phyloP scores from a whole-genome alignment of 139 green algal genomes.

The Chlamydomonas schloesseri region DNA sequence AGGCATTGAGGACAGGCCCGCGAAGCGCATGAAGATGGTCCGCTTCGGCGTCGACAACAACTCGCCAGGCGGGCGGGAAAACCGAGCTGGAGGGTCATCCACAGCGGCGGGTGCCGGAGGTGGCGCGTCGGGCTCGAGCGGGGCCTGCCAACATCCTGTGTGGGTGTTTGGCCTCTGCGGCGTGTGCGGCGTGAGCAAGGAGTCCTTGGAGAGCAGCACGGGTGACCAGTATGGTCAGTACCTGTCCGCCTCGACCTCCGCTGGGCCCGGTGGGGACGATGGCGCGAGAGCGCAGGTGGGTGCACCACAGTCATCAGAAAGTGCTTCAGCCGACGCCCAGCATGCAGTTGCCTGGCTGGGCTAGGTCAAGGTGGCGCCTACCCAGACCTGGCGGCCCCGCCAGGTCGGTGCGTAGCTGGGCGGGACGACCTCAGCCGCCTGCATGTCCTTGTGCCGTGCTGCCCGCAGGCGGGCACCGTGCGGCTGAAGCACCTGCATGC shows the following conservation, averaged over 20 bases:
- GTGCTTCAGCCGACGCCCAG: no score
- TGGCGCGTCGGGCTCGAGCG: neutral
- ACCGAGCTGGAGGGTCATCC: no score
- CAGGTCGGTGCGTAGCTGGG: no score
- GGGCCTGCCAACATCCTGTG: constrained; percentile 10
- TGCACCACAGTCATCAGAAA: no score
- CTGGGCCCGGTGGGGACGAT: no score
- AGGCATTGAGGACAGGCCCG: neutral
- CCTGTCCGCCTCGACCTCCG: neutral
- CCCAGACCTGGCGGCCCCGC: no score
- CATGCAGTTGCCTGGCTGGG: no score
- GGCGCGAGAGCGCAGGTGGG: no score
- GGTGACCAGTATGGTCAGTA: neutral
- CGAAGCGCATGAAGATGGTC: constrained; percentile 8
- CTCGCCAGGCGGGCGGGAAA: no score
- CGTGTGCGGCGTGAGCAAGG: constrained; percentile 31
- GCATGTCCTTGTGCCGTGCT: no score
- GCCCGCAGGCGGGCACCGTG: neutral
- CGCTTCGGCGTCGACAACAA: neutral
- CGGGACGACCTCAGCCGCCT: no score
- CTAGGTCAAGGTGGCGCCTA: no score
- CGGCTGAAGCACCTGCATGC: constrained; percentile 56
- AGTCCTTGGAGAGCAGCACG: neutral
- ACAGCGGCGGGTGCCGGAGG: neutral
- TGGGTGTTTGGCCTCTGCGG: constrained; percentile 44